These are phyloP conservation scores for Monosporascus cannonballus DNA, from an alignment of 2,329 filamentous ascomycete genomes.

Conservation along the genomic window DNA sequence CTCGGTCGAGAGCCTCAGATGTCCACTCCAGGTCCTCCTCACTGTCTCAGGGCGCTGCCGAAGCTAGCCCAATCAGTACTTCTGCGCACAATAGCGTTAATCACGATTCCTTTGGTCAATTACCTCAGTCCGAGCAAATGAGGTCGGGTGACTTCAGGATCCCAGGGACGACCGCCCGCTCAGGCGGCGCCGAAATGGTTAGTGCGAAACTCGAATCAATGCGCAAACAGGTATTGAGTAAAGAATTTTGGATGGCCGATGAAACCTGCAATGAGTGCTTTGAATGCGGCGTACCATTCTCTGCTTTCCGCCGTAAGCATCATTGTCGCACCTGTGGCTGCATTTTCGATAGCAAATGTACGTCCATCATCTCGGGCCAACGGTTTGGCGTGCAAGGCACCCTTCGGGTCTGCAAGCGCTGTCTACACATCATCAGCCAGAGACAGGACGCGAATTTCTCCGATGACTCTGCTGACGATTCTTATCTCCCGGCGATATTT, in stretches of 20 bases:
- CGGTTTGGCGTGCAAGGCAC: slow-evolving; percentile 82
- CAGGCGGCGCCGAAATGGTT: slow-evolving; percentile 52
- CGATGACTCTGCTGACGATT: slow-evolving; percentile 76
- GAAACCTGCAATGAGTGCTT: slow-evolving; percentile 98
- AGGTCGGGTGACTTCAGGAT: slow-evolving; percentile 44
- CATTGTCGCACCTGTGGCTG: slow-evolving; percentile 96
- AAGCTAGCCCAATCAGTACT: slow-evolving; percentile 51
- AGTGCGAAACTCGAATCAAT: slow-evolving; percentile 63
- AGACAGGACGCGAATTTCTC: slow-evolving; percentile 82
- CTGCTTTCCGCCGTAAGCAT: slow-evolving; percentile 91
- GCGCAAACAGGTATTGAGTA: slow-evolving; percentile 81
- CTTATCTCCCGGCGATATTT: slow-evolving; percentile 60
- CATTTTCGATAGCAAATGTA: slow-evolving; percentile 97
- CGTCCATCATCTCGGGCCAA: slow-evolving; percentile 79
- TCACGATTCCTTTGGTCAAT: slow-evolving; percentile 49
- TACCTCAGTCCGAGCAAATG: slow-evolving; percentile 38
- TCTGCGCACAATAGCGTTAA: slow-evolving; percentile 53
- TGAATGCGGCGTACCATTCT: slow-evolving; percentile 82
- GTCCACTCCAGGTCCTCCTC: slow-evolving; percentile 53
- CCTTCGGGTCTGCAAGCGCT: slow-evolving; percentile 87
- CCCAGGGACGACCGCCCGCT: slow-evolving; percentile 49
- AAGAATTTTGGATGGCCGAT: slow-evolving; percentile 99
- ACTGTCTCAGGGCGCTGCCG: slow-evolving; percentile 49
- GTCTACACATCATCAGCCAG: slow-evolving; percentile 83
- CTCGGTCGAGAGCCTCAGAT: slow-evolving; percentile 37